phyloP scores from a whole-genome alignment of 495 filamentous ascomycete genomes.

The Penicillium atrosanguineum region DNA sequence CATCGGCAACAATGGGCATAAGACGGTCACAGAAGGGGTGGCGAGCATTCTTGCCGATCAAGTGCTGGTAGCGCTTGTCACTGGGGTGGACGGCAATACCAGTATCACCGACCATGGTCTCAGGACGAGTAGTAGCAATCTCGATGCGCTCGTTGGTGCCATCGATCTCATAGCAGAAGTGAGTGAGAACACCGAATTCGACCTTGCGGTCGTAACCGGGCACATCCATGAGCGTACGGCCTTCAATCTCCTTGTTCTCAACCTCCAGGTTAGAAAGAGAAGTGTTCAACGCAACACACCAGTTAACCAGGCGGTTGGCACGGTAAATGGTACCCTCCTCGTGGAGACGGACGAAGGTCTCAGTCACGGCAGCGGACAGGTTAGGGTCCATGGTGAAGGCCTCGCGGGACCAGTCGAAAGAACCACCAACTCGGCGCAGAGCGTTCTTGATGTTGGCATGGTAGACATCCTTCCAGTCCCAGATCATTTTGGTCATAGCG shows the following conservation, averaged over 20 bases:
- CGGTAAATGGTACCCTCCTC: constrained; percentile 76
- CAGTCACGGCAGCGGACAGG: constrained; percentile 64
- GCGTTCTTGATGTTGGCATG: constrained; percentile 60
- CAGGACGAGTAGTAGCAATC: constrained; percentile 74
- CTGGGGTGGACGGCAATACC: constrained; percentile 76
- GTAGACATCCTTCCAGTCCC: constrained; percentile 72
- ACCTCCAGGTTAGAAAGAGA: constrained; percentile 76
- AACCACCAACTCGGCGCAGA: constrained; percentile 57
- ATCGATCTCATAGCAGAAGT: constrained; percentile 71
- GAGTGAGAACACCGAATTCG: constrained; percentile 68
- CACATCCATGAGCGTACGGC: constrained; percentile 63
- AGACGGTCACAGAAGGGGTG: constrained; percentile 70
- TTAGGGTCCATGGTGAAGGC: constrained; percentile 74
- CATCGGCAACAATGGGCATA: constrained; percentile 68
- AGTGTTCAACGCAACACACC: constrained; percentile 72
- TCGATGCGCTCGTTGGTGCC: constrained; percentile 63
- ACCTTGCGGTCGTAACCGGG: constrained; percentile 66
- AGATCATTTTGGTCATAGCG: constrained; percentile 57
- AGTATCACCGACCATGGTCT: constrained; percentile 80
- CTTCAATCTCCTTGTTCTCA: constrained; percentile 67
- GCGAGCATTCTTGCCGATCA: constrained; percentile 66
- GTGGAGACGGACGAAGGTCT: constrained; percentile 70
- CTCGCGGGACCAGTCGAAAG: constrained; percentile 63
- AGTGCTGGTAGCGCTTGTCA: constrained; percentile 61
- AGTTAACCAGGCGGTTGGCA: constrained; percentile 74